These are phyloP conservation scores for Diaporthe nobilis DNA, from an alignment of 2,329 filamentous ascomycete genomes.

Conservation along the genomic window DNA sequence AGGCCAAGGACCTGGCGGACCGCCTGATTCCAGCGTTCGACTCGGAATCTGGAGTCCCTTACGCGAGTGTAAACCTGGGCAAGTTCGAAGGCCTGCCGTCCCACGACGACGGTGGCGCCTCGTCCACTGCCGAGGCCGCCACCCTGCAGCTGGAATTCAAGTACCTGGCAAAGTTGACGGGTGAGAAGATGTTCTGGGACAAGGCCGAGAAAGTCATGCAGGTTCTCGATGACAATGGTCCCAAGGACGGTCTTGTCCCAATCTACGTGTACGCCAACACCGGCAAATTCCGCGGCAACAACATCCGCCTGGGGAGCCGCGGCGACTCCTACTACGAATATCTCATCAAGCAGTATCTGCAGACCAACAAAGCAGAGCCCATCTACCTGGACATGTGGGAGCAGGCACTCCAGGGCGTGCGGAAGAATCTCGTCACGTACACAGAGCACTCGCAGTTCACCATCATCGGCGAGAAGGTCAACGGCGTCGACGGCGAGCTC, in stretches of 20 bases:
- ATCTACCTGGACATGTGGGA: conserved; percentile 96
- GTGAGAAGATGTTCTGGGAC: conserved; percentile 93
- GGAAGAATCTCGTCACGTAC: conserved; percentile 93
- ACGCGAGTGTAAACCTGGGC: conserved; percentile 89
- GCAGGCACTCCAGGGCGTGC: conserved; percentile 85
- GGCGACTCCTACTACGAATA: conserved; percentile 99
- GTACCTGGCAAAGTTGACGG: conserved; percentile 94
- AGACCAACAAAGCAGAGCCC: conserved; percentile 88
- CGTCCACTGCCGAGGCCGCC: conserved; percentile 93
- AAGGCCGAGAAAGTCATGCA: conserved; percentile 92
- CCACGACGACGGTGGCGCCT: conserved; percentile 87
- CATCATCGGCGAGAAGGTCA: conserved; percentile 88
- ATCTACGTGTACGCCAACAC: conserved; percentile 88
- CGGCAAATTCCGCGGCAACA: conserved; percentile 84
- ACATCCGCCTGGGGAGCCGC: conserved; percentile 92
- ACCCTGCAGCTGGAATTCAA: conserved; percentile 97
- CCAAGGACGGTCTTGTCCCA: conserved; percentile 86
- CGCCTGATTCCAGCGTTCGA: conserved; percentile 90
- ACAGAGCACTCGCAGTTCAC: conserved; percentile 85
- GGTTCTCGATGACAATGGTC: conserved; percentile 86
- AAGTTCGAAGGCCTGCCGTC: conserved; percentile 82
- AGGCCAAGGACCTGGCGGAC: conserved; percentile 92
- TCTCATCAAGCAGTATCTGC: conserved; percentile 97
- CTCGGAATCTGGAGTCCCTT: conserved; percentile 87
- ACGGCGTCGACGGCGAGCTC: conserved; percentile 75